Evolutionary conservation across 78 protist genomes (phyloP).

Genomic region (Trichosphaerium sp.): DNA sequence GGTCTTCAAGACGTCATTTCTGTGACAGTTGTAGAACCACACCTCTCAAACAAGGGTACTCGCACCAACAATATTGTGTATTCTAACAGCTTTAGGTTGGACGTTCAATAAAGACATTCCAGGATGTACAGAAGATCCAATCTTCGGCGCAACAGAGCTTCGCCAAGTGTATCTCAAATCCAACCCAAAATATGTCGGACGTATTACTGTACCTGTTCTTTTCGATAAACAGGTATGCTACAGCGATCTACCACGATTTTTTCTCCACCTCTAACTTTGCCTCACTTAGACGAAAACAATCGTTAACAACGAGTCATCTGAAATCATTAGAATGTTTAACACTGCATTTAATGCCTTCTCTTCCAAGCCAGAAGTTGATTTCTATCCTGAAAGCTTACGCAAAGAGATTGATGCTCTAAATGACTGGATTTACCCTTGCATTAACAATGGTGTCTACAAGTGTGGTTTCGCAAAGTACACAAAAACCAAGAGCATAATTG

Average conservation of each 20-base stretch:
- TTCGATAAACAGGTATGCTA: conserved; percentile 65
- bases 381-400: conserved; percentile 45
- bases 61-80: conserved; percentile 7
- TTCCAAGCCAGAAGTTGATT: conserved; percentile 31
- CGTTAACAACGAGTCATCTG: conserved; percentile 78
- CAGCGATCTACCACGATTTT: too few species aligned
- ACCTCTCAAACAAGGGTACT: conserved; percentile 2
- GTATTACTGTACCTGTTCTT: conserved; percentile 68
- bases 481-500: conserved; percentile 6
- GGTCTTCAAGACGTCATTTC: conserved; percentile 60
- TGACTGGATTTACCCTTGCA: conserved; percentile 31
- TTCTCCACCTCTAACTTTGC: too few species aligned
- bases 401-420: conserved; percentile 45
- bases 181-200: conserved; percentile 20
- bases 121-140: background rate
- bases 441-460: conserved; percentile 82
- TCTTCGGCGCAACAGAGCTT: background rate
- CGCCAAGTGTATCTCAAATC: conserved; percentile 11
- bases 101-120: conserved; percentile 2
- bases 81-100: too few species aligned
- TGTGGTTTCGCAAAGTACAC: conserved; percentile 69
- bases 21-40: conserved; percentile 29
- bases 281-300: conserved; percentile 29
- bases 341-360: conserved; percentile 51
- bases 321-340: conserved; percentile 68